A percentile compares a stretch with the other conserved stretches of the same genome.
These are phyloP conservation scores for Nicotiana noctiflora DNA, from an alignment of 257 asterid species.

Conservation along the genomic window DNA sequence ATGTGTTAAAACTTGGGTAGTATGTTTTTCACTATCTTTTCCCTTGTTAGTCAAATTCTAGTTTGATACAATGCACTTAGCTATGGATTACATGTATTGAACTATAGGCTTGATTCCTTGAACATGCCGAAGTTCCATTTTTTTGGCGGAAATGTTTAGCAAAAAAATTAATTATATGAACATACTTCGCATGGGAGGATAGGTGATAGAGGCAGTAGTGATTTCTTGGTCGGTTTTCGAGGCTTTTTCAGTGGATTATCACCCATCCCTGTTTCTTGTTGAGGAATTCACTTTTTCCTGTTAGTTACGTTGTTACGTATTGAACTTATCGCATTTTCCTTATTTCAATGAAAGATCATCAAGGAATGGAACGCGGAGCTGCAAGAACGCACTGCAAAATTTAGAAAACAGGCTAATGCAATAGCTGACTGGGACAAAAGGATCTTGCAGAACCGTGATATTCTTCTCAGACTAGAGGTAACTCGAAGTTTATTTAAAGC, in stretches of 20 bases:
- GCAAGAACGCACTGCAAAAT: slow-evolving; percentile 83
- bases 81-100: not conserved
- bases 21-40: not conserved
- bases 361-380: slow-evolving; percentile 96
- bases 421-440: slow-evolving; percentile 96
- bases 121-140: not conserved
- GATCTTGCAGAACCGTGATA: slow-evolving; percentile 89
- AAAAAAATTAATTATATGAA: not conserved
- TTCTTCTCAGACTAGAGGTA: slow-evolving; percentile 92
- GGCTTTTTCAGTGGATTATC: not conserved
- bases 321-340: not conserved
- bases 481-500: not conserved
- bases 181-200: not conserved
- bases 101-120: not conserved
- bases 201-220: not conserved
- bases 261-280: not conserved
- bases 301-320: not conserved
- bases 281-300: not conserved
- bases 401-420: slow-evolving; percentile 88
- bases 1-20: not conserved
- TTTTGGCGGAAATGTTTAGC: not conserved
- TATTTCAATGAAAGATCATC: slow-evolving; percentile 53
- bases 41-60: not conserved
- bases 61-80: not conserved
- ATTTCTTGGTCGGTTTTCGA: not conserved